phyloP scores from a whole-genome alignment of 306 rosid genomes.

The Medicago ruthenica region DNA sequence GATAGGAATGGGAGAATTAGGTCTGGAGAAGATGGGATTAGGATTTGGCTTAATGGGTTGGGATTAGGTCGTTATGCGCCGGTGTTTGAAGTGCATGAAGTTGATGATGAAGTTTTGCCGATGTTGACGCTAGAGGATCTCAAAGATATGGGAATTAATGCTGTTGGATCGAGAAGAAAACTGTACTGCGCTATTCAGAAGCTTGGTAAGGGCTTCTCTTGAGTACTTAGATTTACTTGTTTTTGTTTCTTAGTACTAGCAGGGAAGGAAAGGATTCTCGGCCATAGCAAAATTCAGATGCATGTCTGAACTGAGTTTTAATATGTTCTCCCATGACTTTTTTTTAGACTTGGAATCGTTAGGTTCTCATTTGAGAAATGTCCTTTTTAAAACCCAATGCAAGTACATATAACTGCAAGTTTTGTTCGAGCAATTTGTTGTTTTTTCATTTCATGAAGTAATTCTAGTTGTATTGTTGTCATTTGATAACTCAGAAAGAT shows the following conservation, averaged over 20 bases:
- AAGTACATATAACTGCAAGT: slow-evolving; percentile 51
- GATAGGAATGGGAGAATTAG: slow-evolving; percentile 61
- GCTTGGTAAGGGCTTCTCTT: slow-evolving; percentile 90
- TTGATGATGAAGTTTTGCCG: slow-evolving; percentile 93
- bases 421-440: slow-evolving; percentile 41
- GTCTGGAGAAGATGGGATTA: slow-evolving; percentile 83
- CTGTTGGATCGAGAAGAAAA: slow-evolving; percentile 90
- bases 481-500: slow-evolving; percentile 32
- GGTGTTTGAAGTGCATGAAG: slow-evolving; percentile 91
- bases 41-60: slow-evolving; percentile 90
- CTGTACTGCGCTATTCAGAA: slow-evolving; percentile 90
- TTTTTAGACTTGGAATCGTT: slow-evolving; percentile 51
- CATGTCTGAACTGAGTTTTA: slow-evolving; percentile 57
- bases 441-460: slow-evolving; percentile 34
- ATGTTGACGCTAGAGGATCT: slow-evolving; percentile 78
- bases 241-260: slow-evolving; percentile 27
- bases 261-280: slow-evolving; percentile 48
- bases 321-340: slow-evolving; percentile 48
- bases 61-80: slow-evolving; percentile 93
- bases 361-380: slow-evolving; percentile 48
- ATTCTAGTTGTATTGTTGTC: slow-evolving; percentile 38
- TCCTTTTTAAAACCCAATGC: slow-evolving; percentile 48
- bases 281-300: slow-evolving; percentile 63
- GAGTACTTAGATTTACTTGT: slow-evolving; percentile 30
- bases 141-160: slow-evolving; percentile 92